A percentile compares a stretch with the other conserved stretches of the same genome.
These are phyloP conservation scores for Eucalyptus regnans DNA, from an alignment of 345 rosid species.

Conservation along the genomic window DNA sequence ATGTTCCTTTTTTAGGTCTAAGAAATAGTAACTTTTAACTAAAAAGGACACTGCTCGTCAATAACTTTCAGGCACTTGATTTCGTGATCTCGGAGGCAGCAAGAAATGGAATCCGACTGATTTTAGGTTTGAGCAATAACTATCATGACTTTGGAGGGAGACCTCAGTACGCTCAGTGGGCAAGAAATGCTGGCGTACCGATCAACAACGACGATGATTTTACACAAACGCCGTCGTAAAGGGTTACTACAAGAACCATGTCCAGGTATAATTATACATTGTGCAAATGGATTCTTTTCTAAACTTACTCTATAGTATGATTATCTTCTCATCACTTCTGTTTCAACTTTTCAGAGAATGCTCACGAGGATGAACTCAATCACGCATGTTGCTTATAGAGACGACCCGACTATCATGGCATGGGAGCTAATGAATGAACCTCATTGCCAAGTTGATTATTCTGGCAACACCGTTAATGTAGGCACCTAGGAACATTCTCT, in stretches of 20 bases:
- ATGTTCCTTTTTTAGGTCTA: neutral
- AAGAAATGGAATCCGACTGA: constrained; percentile 9
- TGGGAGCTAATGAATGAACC: constrained; percentile 47
- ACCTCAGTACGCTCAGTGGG: constrained; percentile 25
- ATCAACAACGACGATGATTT: constrained; percentile 13
- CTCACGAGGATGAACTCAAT: constrained; percentile 15
- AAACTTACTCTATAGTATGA: neutral
- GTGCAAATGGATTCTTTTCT: neutral
- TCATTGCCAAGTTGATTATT: constrained; percentile 13
- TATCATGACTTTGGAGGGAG: constrained; percentile 26
- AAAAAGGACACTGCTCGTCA: neutral
- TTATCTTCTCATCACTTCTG: neutral
- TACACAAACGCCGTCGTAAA: constrained; percentile 13
- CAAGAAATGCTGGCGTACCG: constrained; percentile 9
- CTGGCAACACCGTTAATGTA: constrained; percentile 18
- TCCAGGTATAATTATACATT: constrained; percentile 7
- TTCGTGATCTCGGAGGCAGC: constrained; percentile 31
- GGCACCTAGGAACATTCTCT: neutral
- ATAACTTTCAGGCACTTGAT: constrained; percentile 19
- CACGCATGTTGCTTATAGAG: constrained; percentile 13
- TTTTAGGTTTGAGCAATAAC: constrained; percentile 22
- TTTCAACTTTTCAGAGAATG: constrained; percentile 1
- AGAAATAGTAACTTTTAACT: neutral
- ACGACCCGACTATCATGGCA: constrained; percentile 29
- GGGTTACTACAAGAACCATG: constrained; percentile 21